Base-by-base conservation (phyloP, 176 grass and related monocot genomes). In the Tillandsia leiboldiana region DNA sequence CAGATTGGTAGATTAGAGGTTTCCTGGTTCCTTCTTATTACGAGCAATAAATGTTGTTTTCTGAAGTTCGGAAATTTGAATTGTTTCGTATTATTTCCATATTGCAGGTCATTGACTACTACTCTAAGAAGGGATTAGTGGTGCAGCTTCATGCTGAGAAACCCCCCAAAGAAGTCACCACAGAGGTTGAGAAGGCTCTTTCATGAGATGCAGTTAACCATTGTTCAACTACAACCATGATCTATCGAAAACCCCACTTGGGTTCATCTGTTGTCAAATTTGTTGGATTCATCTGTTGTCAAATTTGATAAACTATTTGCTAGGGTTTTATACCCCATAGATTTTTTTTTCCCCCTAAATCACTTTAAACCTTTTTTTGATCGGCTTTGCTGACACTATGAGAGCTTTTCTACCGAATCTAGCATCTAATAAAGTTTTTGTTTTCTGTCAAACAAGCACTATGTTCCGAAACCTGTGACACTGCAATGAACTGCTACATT, bases 101-200 rank as follows among this genome's bases (percentile, higher is more conserved):
- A 26, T 47, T 76, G 13, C 71, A 97, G 89, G 89, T 99, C 70
- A 99, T 90, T 68, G 86, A 86, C 23, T 97, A 97, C 79, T 92
- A 92, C 63, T 77, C 81, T 18, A 92, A 90, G 84, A 87, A 97
- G 66, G 76, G 89, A 9, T 54, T 90, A 50, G 89, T 92, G 20
- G 89, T 53, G 1, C 88, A 90, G 26, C 84, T 97, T 72, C 80
- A 79, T 22, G 94, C 94, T 0, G 89, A 93, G 71, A 99, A 93
- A 68, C 72, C 89, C 33, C 89, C 89, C 2, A 88, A 80, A 75
- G 89, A 93, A 65, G 89, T 99, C 29, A 88, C 80, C 23, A 12
- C 26, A 8, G 86, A 93, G 74, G 84, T 93, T 66, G 79, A 93
- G 77, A 92, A 88, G 79, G 71, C 75, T 64, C 89, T 99, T 42